Conservation (phyloP, 2,329 filamentous ascomycete species). For the Cercospora sojina region DNA sequence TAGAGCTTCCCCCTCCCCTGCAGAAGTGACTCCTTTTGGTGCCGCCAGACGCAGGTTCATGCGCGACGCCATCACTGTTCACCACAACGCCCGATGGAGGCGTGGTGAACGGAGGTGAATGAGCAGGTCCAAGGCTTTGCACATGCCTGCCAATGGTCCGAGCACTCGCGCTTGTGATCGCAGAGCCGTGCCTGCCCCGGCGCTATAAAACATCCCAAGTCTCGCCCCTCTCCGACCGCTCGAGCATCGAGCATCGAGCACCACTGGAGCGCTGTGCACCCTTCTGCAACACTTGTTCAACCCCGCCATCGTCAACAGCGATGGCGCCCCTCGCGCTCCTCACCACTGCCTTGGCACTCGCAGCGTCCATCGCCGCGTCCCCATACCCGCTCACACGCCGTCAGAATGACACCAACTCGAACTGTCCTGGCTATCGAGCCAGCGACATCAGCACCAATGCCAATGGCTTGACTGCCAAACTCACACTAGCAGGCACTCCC, state of each 20-base stretch:
- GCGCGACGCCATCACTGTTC: background rate
- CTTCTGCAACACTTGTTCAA: conserved; percentile 2
- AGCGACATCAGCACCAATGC: conserved; percentile 56
- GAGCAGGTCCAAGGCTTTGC: conserved; percentile 1
- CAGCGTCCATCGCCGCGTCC: conserved; percentile 23
- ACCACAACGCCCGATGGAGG: background rate
- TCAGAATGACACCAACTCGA: conserved; percentile 21
- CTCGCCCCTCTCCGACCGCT: background rate
- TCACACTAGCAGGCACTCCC: conserved; percentile 65
- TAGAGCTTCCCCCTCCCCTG: conserved; percentile 13
- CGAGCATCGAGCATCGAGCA: background rate
- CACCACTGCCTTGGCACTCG: conserved; percentile 21
- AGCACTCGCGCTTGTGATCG: background rate
- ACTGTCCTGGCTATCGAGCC: conserved; percentile 68
- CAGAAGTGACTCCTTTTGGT: conserved; percentile 1
- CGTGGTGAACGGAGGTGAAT: background rate
- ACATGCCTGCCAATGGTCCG: conserved; percentile 11
- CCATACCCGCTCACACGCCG: conserved; percentile 24
- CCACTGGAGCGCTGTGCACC: background rate
- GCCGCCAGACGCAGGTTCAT: conserved; percentile 7
- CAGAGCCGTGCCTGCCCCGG: conserved; percentile 1
- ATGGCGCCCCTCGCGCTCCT: conserved; percentile 24
- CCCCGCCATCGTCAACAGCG: background rate
- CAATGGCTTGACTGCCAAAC: conserved; percentile 64
- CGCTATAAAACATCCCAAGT: conserved; percentile 18